These are phyloP conservation scores for Neurospora sp. DNA, from an alignment of 495 filamentous ascomycete genomes.

Conservation along the genomic window DNA sequence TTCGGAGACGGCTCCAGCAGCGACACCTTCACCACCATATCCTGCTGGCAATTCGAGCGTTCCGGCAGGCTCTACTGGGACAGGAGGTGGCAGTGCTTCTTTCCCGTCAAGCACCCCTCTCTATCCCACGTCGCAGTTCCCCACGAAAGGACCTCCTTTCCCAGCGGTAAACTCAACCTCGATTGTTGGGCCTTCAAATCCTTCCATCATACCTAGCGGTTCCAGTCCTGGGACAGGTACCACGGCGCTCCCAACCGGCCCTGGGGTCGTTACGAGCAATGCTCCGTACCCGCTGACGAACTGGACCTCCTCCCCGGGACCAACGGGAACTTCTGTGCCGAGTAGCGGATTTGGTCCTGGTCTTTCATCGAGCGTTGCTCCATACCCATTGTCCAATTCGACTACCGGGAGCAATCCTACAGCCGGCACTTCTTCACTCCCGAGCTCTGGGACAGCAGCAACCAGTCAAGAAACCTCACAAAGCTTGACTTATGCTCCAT, in stretches of 20 bases:
- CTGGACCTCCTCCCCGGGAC: not conserved
- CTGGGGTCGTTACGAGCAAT: not conserved
- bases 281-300: constrained; percentile 2
- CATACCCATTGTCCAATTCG: constrained; percentile 15
- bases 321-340: constrained; percentile 3
- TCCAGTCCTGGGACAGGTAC: not conserved
- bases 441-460: not conserved
- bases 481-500: not conserved
- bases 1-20: not conserved
- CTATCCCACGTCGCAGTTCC: not conserved
- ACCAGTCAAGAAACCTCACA: not conserved
- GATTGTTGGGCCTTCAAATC: not conserved
- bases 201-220: not conserved
- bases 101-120: not conserved
- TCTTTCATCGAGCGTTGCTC: not conserved
- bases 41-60: not conserved
- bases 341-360: not conserved
- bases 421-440: not conserved
- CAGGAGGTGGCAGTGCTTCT: not conserved
- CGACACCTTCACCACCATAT: not conserved
- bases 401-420: constrained; percentile 3
- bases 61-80: not conserved
- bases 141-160: constrained; percentile 3
- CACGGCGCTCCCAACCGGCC: not conserved
- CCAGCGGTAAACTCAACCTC: constrained; percentile 5